Evolutionary conservation across 768 basidiomycete genomes (phyloP).

Genomic region (Chalciporus piperatus): DNA sequence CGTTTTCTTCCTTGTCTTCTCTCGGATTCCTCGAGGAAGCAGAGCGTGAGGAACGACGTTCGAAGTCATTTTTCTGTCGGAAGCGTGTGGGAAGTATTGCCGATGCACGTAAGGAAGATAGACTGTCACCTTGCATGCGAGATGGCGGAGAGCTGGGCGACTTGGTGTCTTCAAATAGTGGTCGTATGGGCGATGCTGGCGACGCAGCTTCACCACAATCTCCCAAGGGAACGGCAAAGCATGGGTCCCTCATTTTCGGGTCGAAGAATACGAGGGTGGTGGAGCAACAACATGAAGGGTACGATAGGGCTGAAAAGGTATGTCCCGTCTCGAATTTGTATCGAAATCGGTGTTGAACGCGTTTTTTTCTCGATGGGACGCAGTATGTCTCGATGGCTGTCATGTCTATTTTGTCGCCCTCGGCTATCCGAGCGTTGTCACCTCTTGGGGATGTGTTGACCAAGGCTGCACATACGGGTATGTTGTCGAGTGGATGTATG

Average conservation of each 20-base stretch:
- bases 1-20: slow-evolving; percentile 17
- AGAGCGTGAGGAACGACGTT: slow-evolving; percentile 21
- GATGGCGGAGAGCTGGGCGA: neutral
- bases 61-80: slow-evolving; percentile 19
- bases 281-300: slow-evolving; percentile 12
- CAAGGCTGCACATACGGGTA: slow-evolving; percentile 21
- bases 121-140: neutral
- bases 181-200: neutral
- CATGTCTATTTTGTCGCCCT: slow-evolving; percentile 22
- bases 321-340: neutral
- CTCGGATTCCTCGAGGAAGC: slow-evolving; percentile 23
- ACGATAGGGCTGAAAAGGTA: slow-evolving; percentile 31
- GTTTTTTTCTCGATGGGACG: neutral
- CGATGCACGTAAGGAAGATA: neutral
- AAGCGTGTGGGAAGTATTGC: slow-evolving; percentile 8
- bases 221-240: slow-evolving; percentile 28
- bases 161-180: neutral
- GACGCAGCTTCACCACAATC: neutral
- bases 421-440: slow-evolving; percentile 20
- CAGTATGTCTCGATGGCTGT: slow-evolving; percentile 29
- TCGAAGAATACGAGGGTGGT: slow-evolving; percentile 17
- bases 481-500: neutral
- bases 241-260: slow-evolving; percentile 22
- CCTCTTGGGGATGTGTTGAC: slow-evolving; percentile 23
- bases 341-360: neutral